Evolutionary conservation across 352 stramenopile genomes (phyloP), one percentile per base, ranked within the genome.

Genomic region (Peronospora farinosa): DNA sequence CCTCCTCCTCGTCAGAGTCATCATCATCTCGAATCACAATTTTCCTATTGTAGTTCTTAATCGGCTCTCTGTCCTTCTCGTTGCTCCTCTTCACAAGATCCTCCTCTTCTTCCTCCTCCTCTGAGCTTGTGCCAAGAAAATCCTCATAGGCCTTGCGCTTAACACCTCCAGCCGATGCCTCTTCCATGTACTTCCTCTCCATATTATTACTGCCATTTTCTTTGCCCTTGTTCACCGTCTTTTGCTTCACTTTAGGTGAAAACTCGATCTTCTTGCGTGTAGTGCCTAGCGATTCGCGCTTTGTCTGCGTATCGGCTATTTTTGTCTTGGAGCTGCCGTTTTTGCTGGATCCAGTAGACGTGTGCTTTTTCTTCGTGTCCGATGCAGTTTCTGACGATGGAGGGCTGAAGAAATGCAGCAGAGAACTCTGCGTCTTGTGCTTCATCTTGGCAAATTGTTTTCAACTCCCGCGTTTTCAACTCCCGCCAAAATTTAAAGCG

Each of bases 321-420:
- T 55, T 61, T 33, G 46, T 35, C 32, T 54, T 50, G 17, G 31
- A 51, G 21, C 46, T 62, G 13, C 25, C 41, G 13, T 38, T 50
- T 15, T 38, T 47, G 21, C 15, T 23, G 8, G 19, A 49, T 2
- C 37, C 25, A 16, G 58, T 31, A 27, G 57, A 12, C 10, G 47
- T 43, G 0, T 50, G 62, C 27, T 65, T 72, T 40, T 78, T 74
- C 40, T 55, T 33, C 54, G 72, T 68, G 28, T 42, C 33, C 15
- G 58, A 60, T 16, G 61, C 57, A 30, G 58, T 55, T 39, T 69
- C 44, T 1, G 55, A 69, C 30, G 59, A 68, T 25, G 76, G 77
- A 50, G 81, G 77, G 37, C 78, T 90, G 64, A 92, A 92, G 78
- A 92, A 92, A 65, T 63, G 88, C 54, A 92, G 69, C 50, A 92